These are phyloP conservation scores for Chenopodium suecicum DNA, from an alignment of 148 eudicot species.

Conservation along the genomic window DNA sequence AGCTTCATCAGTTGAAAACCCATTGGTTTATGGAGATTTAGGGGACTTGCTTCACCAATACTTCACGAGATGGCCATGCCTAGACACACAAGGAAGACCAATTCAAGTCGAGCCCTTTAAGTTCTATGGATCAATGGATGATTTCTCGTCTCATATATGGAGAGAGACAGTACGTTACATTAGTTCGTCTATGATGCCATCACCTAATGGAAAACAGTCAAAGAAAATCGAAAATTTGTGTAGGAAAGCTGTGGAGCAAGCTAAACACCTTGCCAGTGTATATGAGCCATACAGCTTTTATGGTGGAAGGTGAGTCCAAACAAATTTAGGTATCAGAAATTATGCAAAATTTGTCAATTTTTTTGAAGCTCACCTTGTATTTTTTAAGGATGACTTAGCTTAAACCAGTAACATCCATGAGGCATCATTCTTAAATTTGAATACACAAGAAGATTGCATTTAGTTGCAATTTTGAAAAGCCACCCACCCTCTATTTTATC, in stretches of 20 bases:
- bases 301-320: constrained; percentile 72
- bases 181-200: constrained; percentile 40
- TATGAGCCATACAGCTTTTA: constrained; percentile 90
- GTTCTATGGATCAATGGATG: constrained; percentile 77
- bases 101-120: constrained; percentile 62
- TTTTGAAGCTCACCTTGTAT: background rate
- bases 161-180: constrained; percentile 48
- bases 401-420: background rate
- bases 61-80: constrained; percentile 59
- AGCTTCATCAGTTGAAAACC: constrained; percentile 91
- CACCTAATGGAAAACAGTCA: constrained; percentile 46
- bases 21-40: constrained; percentile 64
- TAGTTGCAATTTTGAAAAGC: background rate
- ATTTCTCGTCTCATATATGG: constrained; percentile 77
- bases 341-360: background rate
- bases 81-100: constrained; percentile 73
- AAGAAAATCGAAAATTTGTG: constrained; percentile 59
- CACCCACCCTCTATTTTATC: background rate
- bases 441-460: background rate
- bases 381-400: background rate
- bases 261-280: constrained; percentile 77
- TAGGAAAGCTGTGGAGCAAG: constrained; percentile 80
- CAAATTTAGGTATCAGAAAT: background rate
- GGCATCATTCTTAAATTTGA: background rate
- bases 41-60: constrained; percentile 63